These are phyloP conservation scores for Citrus australasica DNA, from an alignment of 345 rosid species.

Conservation along the genomic window DNA sequence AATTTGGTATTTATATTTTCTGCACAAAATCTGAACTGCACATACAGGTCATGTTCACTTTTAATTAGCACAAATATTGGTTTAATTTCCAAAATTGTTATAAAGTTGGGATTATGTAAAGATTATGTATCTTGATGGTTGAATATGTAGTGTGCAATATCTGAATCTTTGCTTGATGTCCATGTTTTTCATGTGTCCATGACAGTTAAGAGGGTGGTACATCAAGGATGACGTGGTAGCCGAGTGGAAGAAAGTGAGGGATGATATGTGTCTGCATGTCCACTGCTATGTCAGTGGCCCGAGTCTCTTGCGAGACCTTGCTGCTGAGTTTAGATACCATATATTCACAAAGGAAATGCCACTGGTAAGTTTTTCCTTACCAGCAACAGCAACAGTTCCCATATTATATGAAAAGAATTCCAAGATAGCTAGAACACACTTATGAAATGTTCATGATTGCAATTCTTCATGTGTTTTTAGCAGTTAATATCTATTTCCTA, in stretches of 20 bases:
- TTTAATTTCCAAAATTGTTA: background rate
- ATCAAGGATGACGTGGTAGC: constrained; percentile 87
- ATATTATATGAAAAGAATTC: background rate
- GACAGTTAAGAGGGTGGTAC: constrained; percentile 83
- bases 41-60: background rate
- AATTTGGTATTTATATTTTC: background rate
- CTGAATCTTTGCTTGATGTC: background rate
- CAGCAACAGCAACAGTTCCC: background rate
- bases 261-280: constrained; percentile 53
- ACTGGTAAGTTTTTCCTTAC: constrained; percentile 47
- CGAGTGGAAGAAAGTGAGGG: constrained; percentile 81
- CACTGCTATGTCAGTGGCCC: constrained; percentile 88
- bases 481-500: background rate
- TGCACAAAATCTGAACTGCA: background rate
- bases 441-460: background rate
- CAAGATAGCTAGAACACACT: background rate
- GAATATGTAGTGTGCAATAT: background rate
- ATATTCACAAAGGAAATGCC: constrained; percentile 92
- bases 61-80: background rate
- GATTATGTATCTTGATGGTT: background rate
- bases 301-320: constrained; percentile 57
- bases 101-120: background rate
- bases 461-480: background rate
- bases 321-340: constrained; percentile 87
- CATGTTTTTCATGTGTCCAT: background rate